These are phyloP conservation scores for Acanthamoeba sp. DNA, from an alignment of 208 protist genomes.

Conservation along the genomic window DNA sequence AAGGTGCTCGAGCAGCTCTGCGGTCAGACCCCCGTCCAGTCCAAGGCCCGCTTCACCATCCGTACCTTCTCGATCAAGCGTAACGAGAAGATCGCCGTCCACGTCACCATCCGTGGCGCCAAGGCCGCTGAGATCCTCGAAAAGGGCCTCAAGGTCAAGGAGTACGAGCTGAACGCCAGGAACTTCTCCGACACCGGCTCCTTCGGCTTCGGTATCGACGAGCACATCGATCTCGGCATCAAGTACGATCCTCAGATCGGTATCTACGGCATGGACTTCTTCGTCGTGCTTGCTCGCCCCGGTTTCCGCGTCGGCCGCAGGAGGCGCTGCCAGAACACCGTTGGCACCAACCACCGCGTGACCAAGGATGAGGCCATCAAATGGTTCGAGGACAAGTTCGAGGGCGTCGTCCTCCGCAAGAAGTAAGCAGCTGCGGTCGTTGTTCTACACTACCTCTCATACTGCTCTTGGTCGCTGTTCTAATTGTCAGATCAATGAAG, in stretches of 20 bases:
- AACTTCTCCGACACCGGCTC: conserved; percentile 98
- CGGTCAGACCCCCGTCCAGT: conserved; percentile 98
- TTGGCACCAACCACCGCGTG: conserved; percentile 96
- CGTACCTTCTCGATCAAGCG: conserved; percentile 99
- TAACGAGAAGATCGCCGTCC: conserved; percentile 99
- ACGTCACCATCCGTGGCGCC: conserved; percentile 99
- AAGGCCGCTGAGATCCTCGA: conserved; percentile 99
- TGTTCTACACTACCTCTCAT: background rate
- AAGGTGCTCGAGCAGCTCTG: conserved; percentile 99
- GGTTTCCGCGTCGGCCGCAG: conserved; percentile 95
- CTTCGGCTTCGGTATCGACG: conserved; percentile 99
- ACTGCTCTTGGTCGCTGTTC: background rate
- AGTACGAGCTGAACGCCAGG: conserved; percentile 98
- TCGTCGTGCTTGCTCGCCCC: conserved; percentile 98
- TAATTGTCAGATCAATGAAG: background rate
- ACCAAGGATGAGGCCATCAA: conserved; percentile 98
- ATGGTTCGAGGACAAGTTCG: conserved; percentile 99
- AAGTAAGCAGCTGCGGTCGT: conserved; percentile 31
- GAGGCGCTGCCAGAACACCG: conserved; percentile 84
- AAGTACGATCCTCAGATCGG: conserved; percentile 99
- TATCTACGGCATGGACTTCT: conserved; percentile 99
- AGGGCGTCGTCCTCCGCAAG: conserved; percentile 95
- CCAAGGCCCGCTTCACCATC: conserved; percentile 98
- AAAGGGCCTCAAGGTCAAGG: conserved; percentile 98
- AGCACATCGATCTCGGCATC: conserved; percentile 99